Evolutionary conservation across 108 stramenopile species (phyloP).

Genomic region (Skeletonema tropicum): DNA sequence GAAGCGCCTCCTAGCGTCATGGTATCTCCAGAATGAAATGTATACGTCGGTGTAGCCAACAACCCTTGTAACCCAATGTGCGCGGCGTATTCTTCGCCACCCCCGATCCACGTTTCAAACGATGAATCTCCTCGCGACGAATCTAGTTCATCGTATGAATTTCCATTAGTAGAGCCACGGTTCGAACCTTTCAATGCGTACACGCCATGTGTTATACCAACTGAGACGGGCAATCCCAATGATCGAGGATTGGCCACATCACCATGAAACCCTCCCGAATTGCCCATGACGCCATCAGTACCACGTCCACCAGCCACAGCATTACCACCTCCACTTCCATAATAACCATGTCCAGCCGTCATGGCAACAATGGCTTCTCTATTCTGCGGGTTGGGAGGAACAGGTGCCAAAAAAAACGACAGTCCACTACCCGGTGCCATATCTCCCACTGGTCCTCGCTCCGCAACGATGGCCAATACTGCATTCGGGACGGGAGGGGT

Average conservation of each 20-base stretch:
- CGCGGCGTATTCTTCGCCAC: conserved; percentile 29
- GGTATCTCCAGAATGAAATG: conserved; percentile 48
- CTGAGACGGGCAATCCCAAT: conserved; percentile 40
- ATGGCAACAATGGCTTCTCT: conserved; percentile 67
- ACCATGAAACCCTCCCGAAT: conserved; percentile 5
- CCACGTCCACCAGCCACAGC: conserved; percentile 17
- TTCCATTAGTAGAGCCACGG: background rate
- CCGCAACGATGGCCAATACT: conserved; percentile 42
- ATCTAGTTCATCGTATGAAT: background rate
- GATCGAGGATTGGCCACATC: conserved; percentile 41
- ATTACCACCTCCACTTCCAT: conserved; percentile 69
- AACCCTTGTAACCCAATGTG: conserved; percentile 40
- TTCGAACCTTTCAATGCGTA: conserved; percentile 12
- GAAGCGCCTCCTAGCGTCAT: conserved; percentile 5
- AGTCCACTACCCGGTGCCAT: conserved; percentile 40
- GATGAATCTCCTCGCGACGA: background rate
- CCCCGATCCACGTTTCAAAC: conserved; percentile 43
- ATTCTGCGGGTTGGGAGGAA: conserved; percentile 58
- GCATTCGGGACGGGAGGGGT: conserved; percentile 28
- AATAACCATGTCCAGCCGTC: conserved; percentile 72
- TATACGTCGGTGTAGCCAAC: conserved; percentile 26
- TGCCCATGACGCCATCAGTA: conserved; percentile 23
- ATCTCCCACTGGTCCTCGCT: conserved; percentile 49
- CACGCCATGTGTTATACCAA: conserved; percentile 47
- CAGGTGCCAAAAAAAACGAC: conserved; percentile 52